These are phyloP conservation scores for Tanozyma kutaoensis DNA, from an alignment of 805 yeast genomes.

Conservation along the genomic window DNA sequence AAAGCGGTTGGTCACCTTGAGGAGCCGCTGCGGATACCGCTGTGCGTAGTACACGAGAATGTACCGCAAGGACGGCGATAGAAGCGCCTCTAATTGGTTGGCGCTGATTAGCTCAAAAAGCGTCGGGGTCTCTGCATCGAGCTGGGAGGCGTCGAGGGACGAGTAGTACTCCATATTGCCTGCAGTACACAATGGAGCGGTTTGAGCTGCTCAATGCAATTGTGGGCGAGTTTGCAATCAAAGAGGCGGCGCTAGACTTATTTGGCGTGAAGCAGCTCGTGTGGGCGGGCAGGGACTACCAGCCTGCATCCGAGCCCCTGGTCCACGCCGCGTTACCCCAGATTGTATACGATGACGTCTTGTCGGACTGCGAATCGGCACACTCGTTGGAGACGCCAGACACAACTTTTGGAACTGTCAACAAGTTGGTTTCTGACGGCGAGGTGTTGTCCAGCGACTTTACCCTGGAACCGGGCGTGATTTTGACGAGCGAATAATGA, in stretches of 20 bases:
- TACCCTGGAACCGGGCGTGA: constrained; percentile 3
- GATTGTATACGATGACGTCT: constrained; percentile 5
- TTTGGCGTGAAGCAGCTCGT: constrained; percentile 5
- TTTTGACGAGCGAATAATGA: constrained; percentile 5
- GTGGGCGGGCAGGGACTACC: not conserved
- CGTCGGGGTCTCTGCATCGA: constrained; percentile 72
- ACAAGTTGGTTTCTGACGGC: constrained; percentile 5
- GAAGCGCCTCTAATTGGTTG: constrained; percentile 57
- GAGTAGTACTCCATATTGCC: constrained; percentile 63
- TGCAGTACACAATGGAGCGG: constrained; percentile 7
- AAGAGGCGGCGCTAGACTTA: constrained; percentile 4
- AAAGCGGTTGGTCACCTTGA: constrained; percentile 49
- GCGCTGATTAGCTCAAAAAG: constrained; percentile 81
- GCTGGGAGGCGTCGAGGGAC: constrained; percentile 60
- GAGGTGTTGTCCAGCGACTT: constrained; percentile 8
- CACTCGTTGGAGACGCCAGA: not conserved
- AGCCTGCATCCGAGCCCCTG: not conserved
- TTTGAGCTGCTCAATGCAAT: constrained; percentile 9
- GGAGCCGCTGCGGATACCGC: constrained; percentile 56
- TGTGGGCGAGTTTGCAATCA: constrained; percentile 7
- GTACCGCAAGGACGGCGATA: constrained; percentile 75
- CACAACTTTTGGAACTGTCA: not conserved
- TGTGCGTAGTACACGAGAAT: constrained; percentile 72
- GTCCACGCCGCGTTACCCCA: constrained; percentile 6
- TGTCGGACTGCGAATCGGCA: not conserved